Percentiles rank a stretch among this genome's conserved stretches.
These are phyloP conservation scores for Candida maris DNA, from an alignment of 805 yeast genomes.

Conservation along the genomic window DNA sequence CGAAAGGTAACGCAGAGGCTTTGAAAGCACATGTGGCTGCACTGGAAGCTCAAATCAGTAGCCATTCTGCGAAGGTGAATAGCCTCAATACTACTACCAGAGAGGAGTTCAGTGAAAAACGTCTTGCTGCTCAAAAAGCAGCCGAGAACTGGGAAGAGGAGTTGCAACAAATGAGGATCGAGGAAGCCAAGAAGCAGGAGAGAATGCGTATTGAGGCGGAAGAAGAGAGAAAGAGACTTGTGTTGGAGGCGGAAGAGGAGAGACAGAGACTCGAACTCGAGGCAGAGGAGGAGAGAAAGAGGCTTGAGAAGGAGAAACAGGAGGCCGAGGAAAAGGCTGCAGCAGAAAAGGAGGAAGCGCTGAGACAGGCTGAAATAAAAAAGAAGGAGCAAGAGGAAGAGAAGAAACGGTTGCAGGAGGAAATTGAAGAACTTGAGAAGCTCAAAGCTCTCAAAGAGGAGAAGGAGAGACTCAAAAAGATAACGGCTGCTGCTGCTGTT, in stretches of 20 bases:
- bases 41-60: slow-evolving; percentile 40
- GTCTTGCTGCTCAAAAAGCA: slow-evolving; percentile 40
- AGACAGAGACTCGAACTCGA: slow-evolving; percentile 31
- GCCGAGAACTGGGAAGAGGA: slow-evolving; percentile 43
- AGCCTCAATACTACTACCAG: slow-evolving; percentile 36
- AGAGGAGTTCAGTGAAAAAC: slow-evolving; percentile 34
- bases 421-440: slow-evolving; percentile 39
- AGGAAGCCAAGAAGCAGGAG: slow-evolving; percentile 46
- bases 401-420: slow-evolving; percentile 38
- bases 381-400: slow-evolving; percentile 30
- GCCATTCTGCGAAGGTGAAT: slow-evolving; percentile 42
- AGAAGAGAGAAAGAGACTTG: slow-evolving; percentile 38
- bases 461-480: slow-evolving; percentile 36
- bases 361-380: slow-evolving; percentile 29
- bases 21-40: slow-evolving; percentile 42
- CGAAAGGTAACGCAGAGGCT: slow-evolving; percentile 35
- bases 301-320: slow-evolving; percentile 19
- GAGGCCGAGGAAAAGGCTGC: slow-evolving; percentile 21
- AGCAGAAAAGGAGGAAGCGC: slow-evolving; percentile 22
- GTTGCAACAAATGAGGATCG: slow-evolving; percentile 39
- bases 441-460: slow-evolving; percentile 38
- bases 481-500: slow-evolving; percentile 35
- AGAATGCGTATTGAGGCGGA: slow-evolving; percentile 37
- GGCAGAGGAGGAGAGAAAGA: slow-evolving; percentile 27
- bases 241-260: slow-evolving; percentile 35